phyloP scores from a whole-genome alignment of 2,329 filamentous ascomycete genomes.

The Dothistroma pini region DNA sequence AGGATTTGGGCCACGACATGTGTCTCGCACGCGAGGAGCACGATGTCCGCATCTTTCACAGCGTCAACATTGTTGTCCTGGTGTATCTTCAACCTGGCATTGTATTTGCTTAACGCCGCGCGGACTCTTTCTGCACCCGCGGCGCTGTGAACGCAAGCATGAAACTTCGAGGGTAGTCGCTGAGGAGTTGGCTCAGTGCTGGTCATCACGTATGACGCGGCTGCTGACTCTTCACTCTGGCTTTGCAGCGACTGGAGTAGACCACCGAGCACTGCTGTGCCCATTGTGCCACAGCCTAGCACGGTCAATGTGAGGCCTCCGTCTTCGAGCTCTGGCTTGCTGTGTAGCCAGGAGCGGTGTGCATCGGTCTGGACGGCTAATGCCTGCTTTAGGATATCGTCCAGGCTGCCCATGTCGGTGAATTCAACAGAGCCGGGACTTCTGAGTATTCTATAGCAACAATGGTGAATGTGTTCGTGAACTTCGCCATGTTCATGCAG shows the following conservation, averaged over 20 bases:
- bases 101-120: constrained; percentile 61
- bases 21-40: constrained; percentile 79
- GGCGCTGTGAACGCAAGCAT: constrained; percentile 73
- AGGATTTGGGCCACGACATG: constrained; percentile 69
- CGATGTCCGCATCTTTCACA: constrained; percentile 64
- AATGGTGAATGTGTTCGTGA: neutral
- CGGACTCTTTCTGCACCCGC: constrained; percentile 67
- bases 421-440: no score
- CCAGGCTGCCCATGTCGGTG: constrained; percentile 23
- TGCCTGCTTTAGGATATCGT: constrained; percentile 32
- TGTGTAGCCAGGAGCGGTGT: constrained; percentile 21
- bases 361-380: constrained; percentile 28
- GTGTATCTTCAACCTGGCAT: constrained; percentile 60
- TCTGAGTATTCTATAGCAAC: neutral
- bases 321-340: constrained; percentile 23
- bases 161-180: constrained; percentile 68
- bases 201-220: neutral
- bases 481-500: neutral
- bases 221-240: constrained; percentile 38
- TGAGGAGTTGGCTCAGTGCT: constrained; percentile 40
- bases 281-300: constrained; percentile 84
- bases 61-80: constrained; percentile 69
- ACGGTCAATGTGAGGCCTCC: constrained; percentile 67
- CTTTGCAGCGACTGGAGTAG: constrained; percentile 66
- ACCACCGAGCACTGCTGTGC: constrained; percentile 76